Evolutionary conservation across 352 stramenopile species (phyloP), one percentile per base, ranked within the genome.

Genomic region (Elongisporangium anandrum): DNA sequence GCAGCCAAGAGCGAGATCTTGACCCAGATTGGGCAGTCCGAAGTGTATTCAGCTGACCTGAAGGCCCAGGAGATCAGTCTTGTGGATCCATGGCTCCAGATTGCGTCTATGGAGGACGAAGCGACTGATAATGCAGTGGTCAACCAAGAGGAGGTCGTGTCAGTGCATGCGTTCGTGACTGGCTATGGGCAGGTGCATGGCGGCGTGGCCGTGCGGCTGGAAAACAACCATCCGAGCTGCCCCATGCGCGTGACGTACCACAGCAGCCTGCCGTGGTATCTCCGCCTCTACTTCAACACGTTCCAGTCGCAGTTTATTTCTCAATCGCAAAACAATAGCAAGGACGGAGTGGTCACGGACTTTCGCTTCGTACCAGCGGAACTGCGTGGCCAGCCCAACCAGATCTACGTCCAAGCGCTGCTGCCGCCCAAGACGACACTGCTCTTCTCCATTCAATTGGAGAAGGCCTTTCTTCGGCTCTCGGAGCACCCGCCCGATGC

Each of bases 401-500:
- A 93, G 47, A 64, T 92, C 17, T 65, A 72, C 19, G 58, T 95
- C 22, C 52, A 84, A 26, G 48, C 79, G 7, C 48, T 73, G 12
- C 62, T 95, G 19, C 79, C 81, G 0, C 73, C 85, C 4, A 77
- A 79, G 23, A 68, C 75, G 17, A 75, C 70, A 9, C 51, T 93
- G 7, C 63, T 87, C 9, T 75, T 94, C 23, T 91, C 82, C 9
- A 65, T 93, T 49, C 69, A 90, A 34, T 87, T 96, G 60, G 79
- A 94, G 20, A 92, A 94, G 58, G 76, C 66, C 26, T 96, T 96
- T 61, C 50, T 96, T 45, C 82, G 81, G 6, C 65, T 96, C 15
- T 89, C 78, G 13, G 79, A 92, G 50, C 88, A 95, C 56, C 88
- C 88, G 13, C 85, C 87, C 0, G 88, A 96, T 63, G 83, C 88